These are phyloP conservation scores for Liquidambar formosana DNA, from an alignment of 164 flowering plant species.

Conservation along the genomic window DNA sequence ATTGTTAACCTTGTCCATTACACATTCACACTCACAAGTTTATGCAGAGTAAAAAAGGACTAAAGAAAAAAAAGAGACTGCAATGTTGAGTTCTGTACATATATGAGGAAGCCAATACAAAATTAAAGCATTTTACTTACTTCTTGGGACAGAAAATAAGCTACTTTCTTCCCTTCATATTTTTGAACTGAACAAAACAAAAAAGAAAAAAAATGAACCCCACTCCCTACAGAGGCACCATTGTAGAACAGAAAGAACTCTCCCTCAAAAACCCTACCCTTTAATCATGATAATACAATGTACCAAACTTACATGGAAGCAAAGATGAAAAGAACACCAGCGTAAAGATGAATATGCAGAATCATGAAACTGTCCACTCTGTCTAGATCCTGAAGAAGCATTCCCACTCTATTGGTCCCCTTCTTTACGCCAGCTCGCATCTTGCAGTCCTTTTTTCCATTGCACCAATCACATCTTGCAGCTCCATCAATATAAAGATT, in stretches of 20 bases:
- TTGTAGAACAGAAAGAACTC: not conserved
- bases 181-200: no score
- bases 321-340: not conserved
- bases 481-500: not conserved
- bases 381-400: not conserved
- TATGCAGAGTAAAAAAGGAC: no score
- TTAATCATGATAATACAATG: not conserved
- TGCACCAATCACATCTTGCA: not conserved
- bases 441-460: no score
- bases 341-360: not conserved
- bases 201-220: not conserved
- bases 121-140: no score
- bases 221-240: not conserved
- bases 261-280: not conserved
- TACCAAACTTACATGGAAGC: not conserved
- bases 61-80: slow-evolving; percentile 7
- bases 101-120: not conserved
- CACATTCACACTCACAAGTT: no score
- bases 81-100: not conserved
- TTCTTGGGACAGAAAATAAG: no score
- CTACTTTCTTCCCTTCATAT: no score
- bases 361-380: not conserved
- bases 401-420: not conserved
- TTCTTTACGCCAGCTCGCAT: no score
- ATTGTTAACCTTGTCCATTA: no score